Conservation (phyloP, 2,329 filamentous ascomycete species). For the Immersiporthe knoxdaviesiana region DNA sequence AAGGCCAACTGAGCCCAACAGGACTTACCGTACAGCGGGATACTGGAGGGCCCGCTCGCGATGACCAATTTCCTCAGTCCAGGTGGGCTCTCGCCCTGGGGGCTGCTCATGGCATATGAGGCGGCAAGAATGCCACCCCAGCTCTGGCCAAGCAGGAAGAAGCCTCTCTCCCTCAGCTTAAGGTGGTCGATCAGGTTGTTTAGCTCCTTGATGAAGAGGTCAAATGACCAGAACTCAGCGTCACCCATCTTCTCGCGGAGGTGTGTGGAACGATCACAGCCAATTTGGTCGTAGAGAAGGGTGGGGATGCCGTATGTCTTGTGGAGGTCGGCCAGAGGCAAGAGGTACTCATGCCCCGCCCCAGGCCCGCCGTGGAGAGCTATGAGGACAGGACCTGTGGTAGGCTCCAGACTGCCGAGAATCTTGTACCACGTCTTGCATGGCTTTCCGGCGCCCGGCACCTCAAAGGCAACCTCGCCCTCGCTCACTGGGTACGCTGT, state of each 20-base stretch:
- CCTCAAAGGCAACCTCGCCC: constrained; percentile 7
- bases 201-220: constrained; percentile 34
- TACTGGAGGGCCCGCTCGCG: constrained; percentile 33
- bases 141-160: constrained; percentile 27
- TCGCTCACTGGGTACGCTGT: not conserved
- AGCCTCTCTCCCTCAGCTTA: constrained; percentile 27
- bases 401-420: not conserved
- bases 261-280: constrained; percentile 51
- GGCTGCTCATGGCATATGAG: constrained; percentile 27
- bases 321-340: constrained; percentile 25
- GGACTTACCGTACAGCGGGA: constrained; percentile 30
- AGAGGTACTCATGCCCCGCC: constrained; percentile 47
- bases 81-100: constrained; percentile 22
- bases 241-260: constrained; percentile 44
- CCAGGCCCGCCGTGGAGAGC: constrained; percentile 48
- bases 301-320: constrained; percentile 39
- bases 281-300: constrained; percentile 58
- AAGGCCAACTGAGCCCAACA: not conserved
- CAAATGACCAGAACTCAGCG: constrained; percentile 31
- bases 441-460: constrained; percentile 25
- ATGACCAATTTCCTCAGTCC: constrained; percentile 34
- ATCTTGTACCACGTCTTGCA: constrained; percentile 17
- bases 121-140: constrained; percentile 24
- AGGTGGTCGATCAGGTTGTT: constrained; percentile 34
- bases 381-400: not conserved